Percentiles rank a stretch among this genome's conserved stretches.
These are phyloP conservation scores for Coemansia guatemalensis DNA, from an alignment of 192 early-diverging fungal species.

Conservation along the genomic window DNA sequence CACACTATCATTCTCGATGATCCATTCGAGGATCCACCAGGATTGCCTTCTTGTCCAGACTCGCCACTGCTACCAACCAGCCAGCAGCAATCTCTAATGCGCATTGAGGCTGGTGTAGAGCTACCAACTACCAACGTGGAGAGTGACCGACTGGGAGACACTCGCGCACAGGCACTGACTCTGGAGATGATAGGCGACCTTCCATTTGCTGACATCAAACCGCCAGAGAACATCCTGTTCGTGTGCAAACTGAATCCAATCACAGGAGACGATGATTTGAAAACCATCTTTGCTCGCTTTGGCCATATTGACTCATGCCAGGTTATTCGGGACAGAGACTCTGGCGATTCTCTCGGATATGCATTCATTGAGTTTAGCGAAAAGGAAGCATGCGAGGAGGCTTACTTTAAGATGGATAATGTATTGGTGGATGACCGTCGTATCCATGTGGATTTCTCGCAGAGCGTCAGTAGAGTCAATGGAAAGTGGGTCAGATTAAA, in stretches of 20 bases:
- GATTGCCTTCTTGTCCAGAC: constrained; percentile 60
- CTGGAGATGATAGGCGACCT: constrained; percentile 98
- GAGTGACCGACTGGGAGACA: constrained; percentile 63
- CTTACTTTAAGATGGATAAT: constrained; percentile 97
- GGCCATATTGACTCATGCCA: constrained; percentile 88
- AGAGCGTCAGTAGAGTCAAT: constrained; percentile 85
- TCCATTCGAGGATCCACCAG: constrained; percentile 83
- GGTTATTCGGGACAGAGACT: constrained; percentile 82
- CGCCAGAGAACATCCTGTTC: constrained; percentile 95
- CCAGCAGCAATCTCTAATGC: constrained; percentile 66
- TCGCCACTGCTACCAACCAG: constrained; percentile 72
- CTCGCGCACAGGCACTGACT: constrained; percentile 85
- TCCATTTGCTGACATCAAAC: constrained; percentile 95
- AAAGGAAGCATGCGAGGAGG: constrained; percentile 84
- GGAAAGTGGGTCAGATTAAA: constrained; percentile 65
- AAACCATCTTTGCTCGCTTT: constrained; percentile 91
- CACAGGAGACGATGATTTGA: constrained; percentile 87
- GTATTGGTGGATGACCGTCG: constrained; percentile 94
- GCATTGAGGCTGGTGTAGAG: constrained; percentile 83
- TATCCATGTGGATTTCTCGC: constrained; percentile 98
- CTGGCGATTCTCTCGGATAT: constrained; percentile 84
- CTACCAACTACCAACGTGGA: constrained; percentile 58
- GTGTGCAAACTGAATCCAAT: constrained; percentile 92
- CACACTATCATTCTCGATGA: constrained; percentile 94
- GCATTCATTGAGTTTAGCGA: constrained; percentile 96